Conservation (phyloP, 192 early-diverging fungal genomes). For the Fimicolochytrium jonesii region DNA sequence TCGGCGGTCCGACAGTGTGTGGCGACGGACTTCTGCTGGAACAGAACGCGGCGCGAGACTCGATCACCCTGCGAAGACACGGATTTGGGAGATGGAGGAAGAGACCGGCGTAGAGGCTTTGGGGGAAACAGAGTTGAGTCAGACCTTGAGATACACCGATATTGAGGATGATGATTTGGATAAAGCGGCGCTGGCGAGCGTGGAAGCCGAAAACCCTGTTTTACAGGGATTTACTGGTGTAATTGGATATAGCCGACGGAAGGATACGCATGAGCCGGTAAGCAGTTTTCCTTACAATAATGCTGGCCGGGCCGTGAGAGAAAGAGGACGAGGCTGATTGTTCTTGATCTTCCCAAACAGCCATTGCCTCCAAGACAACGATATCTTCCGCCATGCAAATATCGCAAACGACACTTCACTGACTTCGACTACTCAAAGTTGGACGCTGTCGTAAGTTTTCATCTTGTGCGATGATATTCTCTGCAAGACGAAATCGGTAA, state of each 20-base stretch:
- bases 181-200: neutral
- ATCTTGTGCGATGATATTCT: no score
- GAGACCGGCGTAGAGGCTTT: no score
- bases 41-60: no score
- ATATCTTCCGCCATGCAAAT: slow-evolving; percentile 25
- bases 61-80: no score
- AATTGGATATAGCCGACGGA: slow-evolving; percentile 8
- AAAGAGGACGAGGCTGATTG: no score
- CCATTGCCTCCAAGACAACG: slow-evolving; percentile 1
- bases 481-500: no score
- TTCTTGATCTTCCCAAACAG: no score
- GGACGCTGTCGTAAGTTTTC: slow-evolving; percentile 31
- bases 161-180: slow-evolving; percentile 1
- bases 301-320: no score
- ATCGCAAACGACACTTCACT: slow-evolving; percentile 24
- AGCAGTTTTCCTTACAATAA: neutral
- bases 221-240: slow-evolving; percentile 28
- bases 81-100: no score
- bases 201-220: slow-evolving; percentile 33
- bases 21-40: no score
- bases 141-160: neutral
- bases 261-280: neutral
- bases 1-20: no score
- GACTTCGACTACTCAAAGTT: slow-evolving; percentile 30
- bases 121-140: neutral